Conservation (phyloP, 2,329 filamentous ascomycete genomes). For the Elsinoe ampelina region DNA sequence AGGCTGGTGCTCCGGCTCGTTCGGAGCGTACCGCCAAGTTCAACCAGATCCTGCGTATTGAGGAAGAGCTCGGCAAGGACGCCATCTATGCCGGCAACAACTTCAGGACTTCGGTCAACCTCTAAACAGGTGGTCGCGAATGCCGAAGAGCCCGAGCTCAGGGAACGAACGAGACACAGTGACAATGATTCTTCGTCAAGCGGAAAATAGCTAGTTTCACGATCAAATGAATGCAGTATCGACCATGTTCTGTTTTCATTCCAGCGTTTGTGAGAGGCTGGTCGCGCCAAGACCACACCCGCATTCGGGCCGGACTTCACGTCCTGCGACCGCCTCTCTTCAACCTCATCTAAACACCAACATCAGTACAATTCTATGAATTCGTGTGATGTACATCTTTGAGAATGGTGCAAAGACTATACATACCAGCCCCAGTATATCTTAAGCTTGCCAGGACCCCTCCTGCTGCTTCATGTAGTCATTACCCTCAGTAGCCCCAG, state of each 20-base stretch:
- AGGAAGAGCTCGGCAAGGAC: constrained; percentile 92
- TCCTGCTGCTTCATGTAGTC: too few relatives aligned
- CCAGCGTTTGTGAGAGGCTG: background rate
- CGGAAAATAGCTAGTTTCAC: constrained; percentile 8
- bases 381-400: background rate
- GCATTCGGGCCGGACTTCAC: background rate
- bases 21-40: constrained; percentile 99
- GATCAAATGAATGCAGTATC: constrained; percentile 3
- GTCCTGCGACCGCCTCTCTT: background rate
- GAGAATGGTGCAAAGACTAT: background rate
- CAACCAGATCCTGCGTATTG: constrained; percentile 99
- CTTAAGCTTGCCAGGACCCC: too few relatives aligned
- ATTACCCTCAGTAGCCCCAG: too few relatives aligned
- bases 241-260: background rate
- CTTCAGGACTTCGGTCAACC: constrained; percentile 83
- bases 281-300: background rate
- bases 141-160: background rate
- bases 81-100: constrained; percentile 80
- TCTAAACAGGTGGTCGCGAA: constrained; percentile 47
- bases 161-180: background rate
- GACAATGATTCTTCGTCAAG: background rate
- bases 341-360: background rate
- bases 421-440: too few relatives aligned
- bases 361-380: background rate
- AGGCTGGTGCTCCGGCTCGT: constrained; percentile 91